phyloP scores from a whole-genome alignment of 2,329 filamentous ascomycete genomes.

The Pseudogymnoascus sp. region DNA sequence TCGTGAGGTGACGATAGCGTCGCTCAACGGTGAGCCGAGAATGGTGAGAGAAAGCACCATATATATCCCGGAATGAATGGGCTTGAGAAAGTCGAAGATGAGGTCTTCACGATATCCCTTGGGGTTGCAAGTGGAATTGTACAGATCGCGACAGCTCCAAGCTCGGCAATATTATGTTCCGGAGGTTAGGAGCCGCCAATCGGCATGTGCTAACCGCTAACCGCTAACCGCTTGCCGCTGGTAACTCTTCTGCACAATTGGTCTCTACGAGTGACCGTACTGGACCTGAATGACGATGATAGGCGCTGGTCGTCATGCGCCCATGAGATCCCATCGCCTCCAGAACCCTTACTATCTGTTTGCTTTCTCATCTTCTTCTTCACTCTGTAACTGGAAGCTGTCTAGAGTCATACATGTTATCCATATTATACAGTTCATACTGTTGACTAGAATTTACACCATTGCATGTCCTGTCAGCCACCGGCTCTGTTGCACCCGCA shows the following conservation, averaged over 20 bases:
- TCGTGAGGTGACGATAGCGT: slow-evolving; percentile 14
- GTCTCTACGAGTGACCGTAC: neutral
- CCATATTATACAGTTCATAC: neutral
- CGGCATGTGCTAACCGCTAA: neutral
- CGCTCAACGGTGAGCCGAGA: slow-evolving; percentile 28
- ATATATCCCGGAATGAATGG: slow-evolving; percentile 21
- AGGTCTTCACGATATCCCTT: slow-evolving; percentile 9
- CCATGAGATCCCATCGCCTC: neutral
- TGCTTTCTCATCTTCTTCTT: neutral
- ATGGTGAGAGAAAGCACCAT: slow-evolving; percentile 24
- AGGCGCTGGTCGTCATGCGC: neutral
- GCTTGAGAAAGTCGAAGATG: slow-evolving; percentile 2
- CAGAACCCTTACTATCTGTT: neutral
- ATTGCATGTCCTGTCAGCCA: neutral
- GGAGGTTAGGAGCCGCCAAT: neutral
- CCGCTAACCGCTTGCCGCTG: slow-evolving; percentile 1
- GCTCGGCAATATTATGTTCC: neutral
- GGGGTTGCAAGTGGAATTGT: slow-evolving; percentile 4
- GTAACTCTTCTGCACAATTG: neutral
- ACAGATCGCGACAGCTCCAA: slow-evolving; percentile 8
- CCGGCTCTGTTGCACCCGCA: neutral
- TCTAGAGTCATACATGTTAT: neutral
- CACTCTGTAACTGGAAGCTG: neutral
- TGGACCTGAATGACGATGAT: slow-evolving; percentile 1
- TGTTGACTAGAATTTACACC: neutral